Evolutionary conservation across 495 filamentous ascomycete species (phyloP).

Genomic region (Xylaria acuta): DNA sequence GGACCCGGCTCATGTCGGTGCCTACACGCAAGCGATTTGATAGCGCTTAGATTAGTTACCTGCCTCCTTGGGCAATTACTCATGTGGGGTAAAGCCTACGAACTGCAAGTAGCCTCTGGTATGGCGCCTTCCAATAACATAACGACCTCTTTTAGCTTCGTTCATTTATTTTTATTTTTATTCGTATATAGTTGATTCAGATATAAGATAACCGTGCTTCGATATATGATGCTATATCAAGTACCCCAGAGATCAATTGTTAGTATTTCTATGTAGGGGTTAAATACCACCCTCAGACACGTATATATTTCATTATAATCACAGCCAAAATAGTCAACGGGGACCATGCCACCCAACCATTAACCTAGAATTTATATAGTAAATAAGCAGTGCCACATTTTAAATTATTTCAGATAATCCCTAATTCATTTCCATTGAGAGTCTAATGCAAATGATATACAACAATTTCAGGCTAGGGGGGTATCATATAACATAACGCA

Average conservation of each 20-base stretch:
- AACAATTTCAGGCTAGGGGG: constrained; percentile 22
- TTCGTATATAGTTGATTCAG: neutral
- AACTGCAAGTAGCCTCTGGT: neutral
- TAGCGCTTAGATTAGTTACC: neutral
- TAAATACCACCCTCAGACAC: neutral
- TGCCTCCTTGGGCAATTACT: neutral
- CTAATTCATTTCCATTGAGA: constrained; percentile 5
- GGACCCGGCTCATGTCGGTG: neutral
- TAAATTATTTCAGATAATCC: too few relatives aligned
- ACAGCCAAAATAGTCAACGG: neutral
- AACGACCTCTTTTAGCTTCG: neutral
- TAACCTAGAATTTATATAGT: neutral
- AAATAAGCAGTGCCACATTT: neutral
- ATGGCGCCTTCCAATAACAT: neutral
- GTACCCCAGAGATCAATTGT: neutral
- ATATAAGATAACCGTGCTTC: neutral
- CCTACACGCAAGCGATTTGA: neutral
- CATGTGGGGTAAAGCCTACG: neutral
- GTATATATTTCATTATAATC: neutral
- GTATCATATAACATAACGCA: constrained; percentile 25
- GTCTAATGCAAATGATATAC: constrained; percentile 4
- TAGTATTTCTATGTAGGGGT: neutral
- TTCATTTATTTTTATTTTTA: neutral
- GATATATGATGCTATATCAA: neutral
- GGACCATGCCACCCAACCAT: neutral